Conservation (phyloP, 495 filamentous ascomycete genomes). For the Aspergillus indologenus region DNA sequence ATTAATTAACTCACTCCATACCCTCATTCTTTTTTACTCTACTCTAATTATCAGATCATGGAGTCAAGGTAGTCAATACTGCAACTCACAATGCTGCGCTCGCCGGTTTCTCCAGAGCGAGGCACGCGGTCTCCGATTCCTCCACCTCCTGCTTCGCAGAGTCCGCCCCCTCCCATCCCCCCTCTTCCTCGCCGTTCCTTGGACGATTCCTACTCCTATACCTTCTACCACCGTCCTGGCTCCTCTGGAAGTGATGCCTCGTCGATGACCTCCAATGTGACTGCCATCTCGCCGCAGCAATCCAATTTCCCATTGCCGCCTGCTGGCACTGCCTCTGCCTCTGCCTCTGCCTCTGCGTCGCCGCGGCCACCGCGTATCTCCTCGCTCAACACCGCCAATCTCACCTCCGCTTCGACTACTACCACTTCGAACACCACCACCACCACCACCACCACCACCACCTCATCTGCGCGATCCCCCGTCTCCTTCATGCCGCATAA, state of each 20-base stretch:
- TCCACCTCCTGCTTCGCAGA: conserved; percentile 18
- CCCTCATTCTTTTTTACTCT: no score
- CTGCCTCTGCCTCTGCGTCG: conserved; percentile 25
- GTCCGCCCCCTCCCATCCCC: conserved; percentile 21
- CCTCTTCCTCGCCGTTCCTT: conserved; percentile 28
- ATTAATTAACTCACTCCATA: no score
- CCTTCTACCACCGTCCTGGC: conserved; percentile 28
- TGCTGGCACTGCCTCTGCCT: neutral
- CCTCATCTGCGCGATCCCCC: conserved; percentile 22
- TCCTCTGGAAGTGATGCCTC: conserved; percentile 55
- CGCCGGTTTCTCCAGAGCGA: conserved; percentile 11
- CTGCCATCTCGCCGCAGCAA: conserved; percentile 39
- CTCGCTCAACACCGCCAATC: conserved; percentile 18
- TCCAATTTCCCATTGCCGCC: conserved; percentile 14
- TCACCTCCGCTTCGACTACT: conserved; percentile 22
- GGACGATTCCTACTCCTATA: conserved; percentile 40
- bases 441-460: conserved; percentile 27
- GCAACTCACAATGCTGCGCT: conserved; percentile 24
- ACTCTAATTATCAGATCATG: no score
- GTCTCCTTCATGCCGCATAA: conserved; percentile 40
- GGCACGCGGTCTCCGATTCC: conserved; percentile 30
- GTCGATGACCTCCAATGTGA: conserved; percentile 45
- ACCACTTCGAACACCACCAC: conserved; percentile 31
- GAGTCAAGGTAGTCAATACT: no score
- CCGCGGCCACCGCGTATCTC: conserved; percentile 38